A percentile compares a stretch with the other conserved stretches of the same genome.
These are phyloP conservation scores for Theileria orientalis DNA, from an alignment of 169 alveolate species.

Conservation along the genomic window DNA sequence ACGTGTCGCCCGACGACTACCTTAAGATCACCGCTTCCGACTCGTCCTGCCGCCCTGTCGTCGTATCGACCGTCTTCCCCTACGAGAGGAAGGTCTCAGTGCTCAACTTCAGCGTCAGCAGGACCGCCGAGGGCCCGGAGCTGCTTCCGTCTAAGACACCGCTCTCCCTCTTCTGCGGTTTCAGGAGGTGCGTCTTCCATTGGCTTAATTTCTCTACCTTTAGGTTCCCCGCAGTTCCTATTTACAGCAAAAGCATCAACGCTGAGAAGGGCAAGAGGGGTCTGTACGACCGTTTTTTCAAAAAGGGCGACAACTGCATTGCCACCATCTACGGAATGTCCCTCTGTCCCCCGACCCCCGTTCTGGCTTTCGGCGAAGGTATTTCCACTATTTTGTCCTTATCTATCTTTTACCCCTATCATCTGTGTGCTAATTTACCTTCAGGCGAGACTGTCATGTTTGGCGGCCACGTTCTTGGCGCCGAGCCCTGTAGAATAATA, in stretches of 20 bases:
- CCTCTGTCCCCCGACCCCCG: conserved; percentile 53
- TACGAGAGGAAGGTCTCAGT: conserved; percentile 92
- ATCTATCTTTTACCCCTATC: conserved; percentile 27
- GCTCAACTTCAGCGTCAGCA: conserved; percentile 79
- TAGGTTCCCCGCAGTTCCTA: conserved; percentile 49
- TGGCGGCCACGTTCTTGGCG: conserved; percentile 87
- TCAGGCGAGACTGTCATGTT: conserved; percentile 48
- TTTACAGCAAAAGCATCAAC: conserved; percentile 50
- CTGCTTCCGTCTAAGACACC: conserved; percentile 79
- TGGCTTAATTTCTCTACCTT: conserved; percentile 79
- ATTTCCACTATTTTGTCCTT: conserved; percentile 5
- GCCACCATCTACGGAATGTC: conserved; percentile 66
- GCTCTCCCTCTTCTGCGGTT: conserved; percentile 87
- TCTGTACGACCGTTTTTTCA: conserved; percentile 28
- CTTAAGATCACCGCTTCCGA: conserved; percentile 29
- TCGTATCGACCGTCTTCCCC: conserved; percentile 88
- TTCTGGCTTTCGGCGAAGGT: conserved; percentile 36
- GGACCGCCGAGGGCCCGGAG: conserved; percentile 68
- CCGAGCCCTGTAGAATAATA: conserved; percentile 92
- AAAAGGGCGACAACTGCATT: conserved; percentile 47
- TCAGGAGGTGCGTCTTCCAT: conserved; percentile 80
- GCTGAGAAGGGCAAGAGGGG: conserved; percentile 55
- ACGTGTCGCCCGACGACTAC: conserved; percentile 50
- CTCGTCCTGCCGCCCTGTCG: conserved; percentile 61
- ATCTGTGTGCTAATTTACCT: no score